Base-by-base conservation (phyloP, 441 rosid genomes). In the Brassica balearica region DNA sequence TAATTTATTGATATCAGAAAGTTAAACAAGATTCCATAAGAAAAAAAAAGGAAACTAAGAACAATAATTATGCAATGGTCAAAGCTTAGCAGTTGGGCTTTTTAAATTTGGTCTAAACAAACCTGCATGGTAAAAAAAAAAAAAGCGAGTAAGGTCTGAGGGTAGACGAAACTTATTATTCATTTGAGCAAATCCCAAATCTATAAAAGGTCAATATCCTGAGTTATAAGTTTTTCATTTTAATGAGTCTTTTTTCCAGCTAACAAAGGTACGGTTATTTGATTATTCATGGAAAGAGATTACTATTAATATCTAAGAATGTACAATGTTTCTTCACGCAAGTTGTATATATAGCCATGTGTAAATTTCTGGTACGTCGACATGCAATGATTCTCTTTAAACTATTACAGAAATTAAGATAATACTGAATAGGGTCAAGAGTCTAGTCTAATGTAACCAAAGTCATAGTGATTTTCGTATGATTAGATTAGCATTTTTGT, bases 41-140 rank as follows among this genome's bases (percentile, higher is more conserved):
- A 61, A 60, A 72, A 70, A 65, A 74, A 68, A 71, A 51, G 71
- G 65, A 51, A 66, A 68, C 62, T 69, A 51, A 65, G 69, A 74
- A 69, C 25, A 58, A 77, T 74, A 51, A 51, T 22, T 67, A 60
- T 78, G 63, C 84, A 72, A 79, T 86, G 92, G 97, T 93, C 97
- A 91, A 92, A 87, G 88, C 67, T 82, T 77, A 79, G 93, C 88
- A 86, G 93, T 87, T 91, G 90, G 83, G 71, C 41, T 63, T 48
- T 79, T 6, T 55, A 2, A 2, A 2, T 72, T 69, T 65, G 11
- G 68, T 17, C 69, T 68, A 14, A 38, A 41, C 25, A 68, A 7
- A 46, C 34, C 17, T 62, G n/a, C 53, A 46, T 46, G 53, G 14
- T 46, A 46, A 46, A 12, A 36, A 36, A 32, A 36, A 32, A 11